Percentiles rank a stretch among this genome's conserved stretches.
These are phyloP conservation scores for Solanum dulcamara DNA, from an alignment of 257 asterid species.

Conservation along the genomic window DNA sequence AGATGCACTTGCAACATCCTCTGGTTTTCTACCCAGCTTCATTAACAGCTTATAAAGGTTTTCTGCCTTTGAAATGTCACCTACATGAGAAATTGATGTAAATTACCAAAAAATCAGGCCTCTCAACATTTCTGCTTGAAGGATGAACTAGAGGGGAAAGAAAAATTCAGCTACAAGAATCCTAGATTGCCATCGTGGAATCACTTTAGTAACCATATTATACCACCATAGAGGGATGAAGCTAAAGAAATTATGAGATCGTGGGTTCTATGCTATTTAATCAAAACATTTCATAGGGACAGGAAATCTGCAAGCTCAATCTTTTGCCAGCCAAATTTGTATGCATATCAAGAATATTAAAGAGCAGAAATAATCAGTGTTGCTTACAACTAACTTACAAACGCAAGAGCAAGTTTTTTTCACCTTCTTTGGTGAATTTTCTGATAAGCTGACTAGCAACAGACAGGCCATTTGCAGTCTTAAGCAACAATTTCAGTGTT, in stretches of 20 bases:
- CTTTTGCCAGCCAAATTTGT: neutral
- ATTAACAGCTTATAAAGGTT: conserved; percentile 52
- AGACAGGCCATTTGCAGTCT: conserved; percentile 39
- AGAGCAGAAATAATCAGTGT: neutral
- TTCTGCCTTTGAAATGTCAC: conserved; percentile 36
- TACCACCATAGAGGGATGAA: neutral
- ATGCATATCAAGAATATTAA: neutral
- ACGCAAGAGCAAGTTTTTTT: conserved; percentile 2
- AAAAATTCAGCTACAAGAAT: neutral
- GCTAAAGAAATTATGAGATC: neutral
- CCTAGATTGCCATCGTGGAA: neutral
- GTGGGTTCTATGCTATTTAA: neutral
- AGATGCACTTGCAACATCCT: conserved; percentile 55
- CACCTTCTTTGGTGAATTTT: conserved; percentile 61
- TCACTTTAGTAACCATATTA: neutral
- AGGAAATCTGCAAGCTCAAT: neutral
- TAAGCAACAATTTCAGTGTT: conserved; percentile 39
- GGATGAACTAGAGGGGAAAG: neutral
- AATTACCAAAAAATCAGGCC: conserved; percentile 9
- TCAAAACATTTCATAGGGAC: neutral
- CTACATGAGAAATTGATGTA: conserved; percentile 30
- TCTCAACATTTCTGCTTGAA: neutral
- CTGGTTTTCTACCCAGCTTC: conserved; percentile 38
- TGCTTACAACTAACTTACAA: neutral
- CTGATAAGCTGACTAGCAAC: conserved; percentile 52